A percentile compares a stretch with the other conserved stretches of the same genome.
Conservation (phyloP, 805 yeast species). For the Kuraishia hungarica region DNA sequence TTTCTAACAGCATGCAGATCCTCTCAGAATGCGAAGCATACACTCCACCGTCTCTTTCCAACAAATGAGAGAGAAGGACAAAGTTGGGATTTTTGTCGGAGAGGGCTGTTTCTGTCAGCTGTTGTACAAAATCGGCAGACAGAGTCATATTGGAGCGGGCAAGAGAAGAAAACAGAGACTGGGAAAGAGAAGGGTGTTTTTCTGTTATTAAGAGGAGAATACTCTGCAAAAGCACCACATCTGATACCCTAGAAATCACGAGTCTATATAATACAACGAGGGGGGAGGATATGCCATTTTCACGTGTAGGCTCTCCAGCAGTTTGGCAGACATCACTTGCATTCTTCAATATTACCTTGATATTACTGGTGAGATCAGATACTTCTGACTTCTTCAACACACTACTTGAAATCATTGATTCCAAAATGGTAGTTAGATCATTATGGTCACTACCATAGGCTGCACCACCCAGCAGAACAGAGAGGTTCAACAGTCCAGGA, state of each 20-base stretch:
- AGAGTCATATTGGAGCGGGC: slow-evolving; percentile 42
- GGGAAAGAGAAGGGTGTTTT: slow-evolving; percentile 29
- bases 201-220: slow-evolving; percentile 33
- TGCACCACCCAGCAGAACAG: background rate
- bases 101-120: slow-evolving; percentile 26
- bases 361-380: slow-evolving; percentile 18
- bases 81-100: slow-evolving; percentile 19
- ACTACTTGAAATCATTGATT: slow-evolving; percentile 15
- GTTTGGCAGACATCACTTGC: slow-evolving; percentile 4
- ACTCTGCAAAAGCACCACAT: slow-evolving; percentile 35
- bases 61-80: slow-evolving; percentile 35
- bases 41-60: slow-evolving; percentile 49
- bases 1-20: slow-evolving; percentile 16
- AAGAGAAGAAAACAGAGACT: slow-evolving; percentile 36
- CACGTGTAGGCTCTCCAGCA: slow-evolving; percentile 5
- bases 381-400: slow-evolving; percentile 19
- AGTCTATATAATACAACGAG: slow-evolving; percentile 22
- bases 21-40: slow-evolving; percentile 35
- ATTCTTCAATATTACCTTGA: slow-evolving; percentile 21
- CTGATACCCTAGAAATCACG: slow-evolving; percentile 20
- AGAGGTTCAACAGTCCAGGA: slow-evolving; percentile 11
- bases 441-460: background rate
- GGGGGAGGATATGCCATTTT: slow-evolving; percentile 7
- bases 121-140: slow-evolving; percentile 40
- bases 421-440: slow-evolving; percentile 2